phyloP scores from a whole-genome alignment of 2,329 filamentous ascomycete species.

The Cryphonectria radicalis region DNA sequence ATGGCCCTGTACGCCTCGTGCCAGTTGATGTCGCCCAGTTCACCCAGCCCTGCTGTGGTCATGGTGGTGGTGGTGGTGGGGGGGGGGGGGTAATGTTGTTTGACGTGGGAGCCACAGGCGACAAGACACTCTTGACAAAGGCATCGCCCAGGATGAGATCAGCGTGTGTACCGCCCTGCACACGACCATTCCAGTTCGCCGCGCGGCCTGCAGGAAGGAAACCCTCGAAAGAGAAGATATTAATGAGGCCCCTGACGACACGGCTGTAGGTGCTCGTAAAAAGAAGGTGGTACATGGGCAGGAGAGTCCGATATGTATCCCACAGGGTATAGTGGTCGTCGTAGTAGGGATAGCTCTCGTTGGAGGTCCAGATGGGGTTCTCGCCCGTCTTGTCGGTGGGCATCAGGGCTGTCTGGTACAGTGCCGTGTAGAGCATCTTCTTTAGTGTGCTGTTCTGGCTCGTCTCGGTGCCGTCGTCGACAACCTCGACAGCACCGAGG shows the following conservation, averaged over 20 bases:
- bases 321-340: slow-evolving; percentile 40
- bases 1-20: slow-evolving; percentile 50
- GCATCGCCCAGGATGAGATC: slow-evolving; percentile 62
- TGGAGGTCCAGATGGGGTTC: slow-evolving; percentile 53
- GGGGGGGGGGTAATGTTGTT: too few species aligned
- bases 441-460: slow-evolving; percentile 20
- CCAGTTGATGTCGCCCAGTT: slow-evolving; percentile 41
- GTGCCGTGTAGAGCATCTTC: slow-evolving; percentile 52
- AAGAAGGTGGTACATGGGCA: slow-evolving; percentile 49
- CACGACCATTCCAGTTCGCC: slow-evolving; percentile 57
- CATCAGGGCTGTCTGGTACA: slow-evolving; percentile 60
- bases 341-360: slow-evolving; percentile 41
- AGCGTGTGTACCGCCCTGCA: slow-evolving; percentile 59
- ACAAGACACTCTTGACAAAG: slow-evolving; percentile 48
- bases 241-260: slow-evolving; percentile 55
- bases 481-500: slow-evolving; percentile 19
- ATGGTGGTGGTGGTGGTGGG: too few species aligned
- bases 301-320: slow-evolving; percentile 38
- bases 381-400: slow-evolving; percentile 59
- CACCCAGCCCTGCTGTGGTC: slow-evolving; percentile 35
- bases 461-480: slow-evolving; percentile 8
- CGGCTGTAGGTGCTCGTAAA: slow-evolving; percentile 55
- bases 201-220: slow-evolving; percentile 55
- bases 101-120: background rate
- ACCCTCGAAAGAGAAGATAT: slow-evolving; percentile 56